Conservation (phyloP, 106 monocot species). For the Allium fistulosum region DNA sequence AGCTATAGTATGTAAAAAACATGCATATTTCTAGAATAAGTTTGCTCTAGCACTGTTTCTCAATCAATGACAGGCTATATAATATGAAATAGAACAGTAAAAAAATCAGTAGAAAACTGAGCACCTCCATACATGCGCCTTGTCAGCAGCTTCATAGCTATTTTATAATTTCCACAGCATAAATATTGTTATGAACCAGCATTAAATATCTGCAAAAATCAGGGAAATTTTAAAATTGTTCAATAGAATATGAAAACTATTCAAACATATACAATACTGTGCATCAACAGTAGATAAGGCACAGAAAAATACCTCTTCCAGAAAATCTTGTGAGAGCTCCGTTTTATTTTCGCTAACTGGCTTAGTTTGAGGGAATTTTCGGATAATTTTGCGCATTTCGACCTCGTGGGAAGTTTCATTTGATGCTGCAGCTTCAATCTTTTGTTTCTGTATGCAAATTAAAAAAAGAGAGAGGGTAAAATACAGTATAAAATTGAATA, state of each 20-base stretch:
- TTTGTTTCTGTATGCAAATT: slow-evolving; percentile 13
- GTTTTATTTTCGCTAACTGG: slow-evolving; percentile 13
- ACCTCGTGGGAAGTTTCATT: neutral
- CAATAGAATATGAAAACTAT: neutral
- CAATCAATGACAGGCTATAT: neutral
- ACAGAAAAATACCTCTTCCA: slow-evolving; percentile 12
- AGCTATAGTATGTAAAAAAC: too few species aligned
- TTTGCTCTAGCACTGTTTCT: neutral
- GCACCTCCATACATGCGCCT: neutral
- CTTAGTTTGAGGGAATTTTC: slow-evolving; percentile 19
- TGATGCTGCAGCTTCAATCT: neutral
- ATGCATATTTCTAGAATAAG: neutral
- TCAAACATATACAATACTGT: neutral
- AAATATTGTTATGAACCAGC: neutral
- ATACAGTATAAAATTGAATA: neutral
- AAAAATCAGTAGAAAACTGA: neutral
- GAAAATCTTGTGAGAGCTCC: slow-evolving; percentile 14
- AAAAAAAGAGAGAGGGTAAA: neutral
- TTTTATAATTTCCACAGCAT: neutral
- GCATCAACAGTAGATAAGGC: neutral
- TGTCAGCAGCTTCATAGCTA: too few species aligned
- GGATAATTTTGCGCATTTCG: slow-evolving; percentile 8
- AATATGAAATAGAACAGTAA: neutral
- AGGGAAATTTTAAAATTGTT: neutral
- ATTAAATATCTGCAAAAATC: neutral